phyloP scores from a whole-genome alignment of 148 eudicot genomes.

The Camellia japonica region DNA sequence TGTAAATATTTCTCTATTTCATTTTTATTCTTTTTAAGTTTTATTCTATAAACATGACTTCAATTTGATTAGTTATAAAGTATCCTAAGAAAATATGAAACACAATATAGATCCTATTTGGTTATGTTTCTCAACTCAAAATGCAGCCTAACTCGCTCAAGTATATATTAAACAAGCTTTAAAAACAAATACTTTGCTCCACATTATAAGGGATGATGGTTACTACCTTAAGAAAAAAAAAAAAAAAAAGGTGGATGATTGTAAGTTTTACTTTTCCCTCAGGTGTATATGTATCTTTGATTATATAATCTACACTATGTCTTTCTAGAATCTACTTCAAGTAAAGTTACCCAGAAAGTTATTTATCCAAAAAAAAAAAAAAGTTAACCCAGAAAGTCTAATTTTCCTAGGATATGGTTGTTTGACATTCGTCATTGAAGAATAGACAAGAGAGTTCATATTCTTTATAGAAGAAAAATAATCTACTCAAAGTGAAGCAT shows the following conservation, averaged over 20 bases:
- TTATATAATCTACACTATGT: not conserved
- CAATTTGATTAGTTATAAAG: not conserved
- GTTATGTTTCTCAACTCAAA: not conserved
- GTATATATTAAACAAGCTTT: not conserved
- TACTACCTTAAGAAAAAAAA: too few species aligned
- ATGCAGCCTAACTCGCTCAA: not conserved
- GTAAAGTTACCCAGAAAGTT: not conserved
- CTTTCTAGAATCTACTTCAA: not conserved
- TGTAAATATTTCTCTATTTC: too few species aligned
- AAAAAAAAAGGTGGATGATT: not conserved
- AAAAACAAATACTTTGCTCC: conserved; percentile 1
- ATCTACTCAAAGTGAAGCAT: too few species aligned
- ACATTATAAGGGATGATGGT: not conserved
- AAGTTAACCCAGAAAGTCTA: not conserved
- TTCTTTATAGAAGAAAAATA: too few species aligned
- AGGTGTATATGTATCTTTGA: too few species aligned
- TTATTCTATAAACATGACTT: too few species aligned
- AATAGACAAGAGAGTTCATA: too few species aligned
- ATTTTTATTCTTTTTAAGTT: too few species aligned
- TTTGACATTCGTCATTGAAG: not conserved
- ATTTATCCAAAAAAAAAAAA: too few species aligned
- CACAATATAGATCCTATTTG: not conserved
- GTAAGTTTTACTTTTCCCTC: not conserved
- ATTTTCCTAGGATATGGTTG: not conserved
- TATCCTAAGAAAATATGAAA: not conserved